phyloP scores from a whole-genome alignment of 1,139 yeast species.

The Magnusiomyces fungicola region DNA sequence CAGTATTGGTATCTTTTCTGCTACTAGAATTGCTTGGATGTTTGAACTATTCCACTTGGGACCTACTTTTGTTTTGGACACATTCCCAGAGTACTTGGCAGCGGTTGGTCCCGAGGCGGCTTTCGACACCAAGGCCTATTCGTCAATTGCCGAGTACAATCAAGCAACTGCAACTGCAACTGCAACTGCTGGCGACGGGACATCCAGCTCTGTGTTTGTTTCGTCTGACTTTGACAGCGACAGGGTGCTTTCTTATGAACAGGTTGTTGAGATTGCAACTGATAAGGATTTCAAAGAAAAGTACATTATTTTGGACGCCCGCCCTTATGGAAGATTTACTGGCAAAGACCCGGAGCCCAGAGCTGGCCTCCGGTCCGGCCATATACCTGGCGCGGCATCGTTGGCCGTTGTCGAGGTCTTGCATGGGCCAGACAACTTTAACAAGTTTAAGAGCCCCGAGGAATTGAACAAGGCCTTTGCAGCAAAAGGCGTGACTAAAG shows the following conservation, averaged over 20 bases:
- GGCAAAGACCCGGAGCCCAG: conserved; percentile 85
- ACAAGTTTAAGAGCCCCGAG: conserved; percentile 41
- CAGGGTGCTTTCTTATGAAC: conserved; percentile 57
- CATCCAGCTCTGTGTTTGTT: conserved; percentile 33
- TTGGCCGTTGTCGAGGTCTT: conserved; percentile 65
- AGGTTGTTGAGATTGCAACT: conserved; percentile 49
- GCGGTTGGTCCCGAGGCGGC: conserved; percentile 36
- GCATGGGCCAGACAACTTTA: conserved; percentile 34
- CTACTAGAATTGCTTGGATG: conserved; percentile 92
- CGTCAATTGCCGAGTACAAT: conserved; percentile 10
- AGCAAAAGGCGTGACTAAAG: conserved; percentile 30
- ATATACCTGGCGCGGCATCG: conserved; percentile 73
- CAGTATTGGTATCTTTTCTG: conserved; percentile 71
- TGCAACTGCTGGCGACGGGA: conserved; percentile 21
- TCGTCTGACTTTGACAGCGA: conserved; percentile 37
- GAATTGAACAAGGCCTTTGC: conserved; percentile 43
- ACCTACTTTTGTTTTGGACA: conserved; percentile 60
- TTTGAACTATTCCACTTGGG: conserved; percentile 69
- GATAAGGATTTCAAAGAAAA: conserved; percentile 41
- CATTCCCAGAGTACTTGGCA: conserved; percentile 47
- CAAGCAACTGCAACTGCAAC: conserved; percentile 23
- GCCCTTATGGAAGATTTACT: conserved; percentile 64
- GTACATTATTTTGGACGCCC: conserved; percentile 66
- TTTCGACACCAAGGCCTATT: conserved; percentile 15
- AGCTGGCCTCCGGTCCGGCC: conserved; percentile 81